These are phyloP conservation scores for Penicillium salamii DNA, from an alignment of 495 filamentous ascomycete genomes.

Conservation along the genomic window DNA sequence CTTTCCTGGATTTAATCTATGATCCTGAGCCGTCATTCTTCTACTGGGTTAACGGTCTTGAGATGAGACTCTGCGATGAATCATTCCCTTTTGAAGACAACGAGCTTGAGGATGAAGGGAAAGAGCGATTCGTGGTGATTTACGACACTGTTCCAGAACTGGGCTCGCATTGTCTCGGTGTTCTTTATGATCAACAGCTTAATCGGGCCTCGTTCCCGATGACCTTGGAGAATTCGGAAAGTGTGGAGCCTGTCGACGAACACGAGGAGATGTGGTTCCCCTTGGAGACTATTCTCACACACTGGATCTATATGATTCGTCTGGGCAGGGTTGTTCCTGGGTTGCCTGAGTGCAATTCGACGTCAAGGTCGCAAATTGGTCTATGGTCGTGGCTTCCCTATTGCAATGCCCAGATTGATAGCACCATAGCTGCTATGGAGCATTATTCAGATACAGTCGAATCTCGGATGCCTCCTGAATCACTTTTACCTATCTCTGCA, in stretches of 20 bases:
- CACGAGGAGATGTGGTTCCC: constrained; percentile 34
- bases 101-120: constrained; percentile 7
- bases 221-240: constrained; percentile 9
- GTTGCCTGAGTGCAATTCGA: neutral
- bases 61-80: constrained; percentile 9
- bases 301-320: constrained; percentile 32
- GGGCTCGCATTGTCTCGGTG: constrained; percentile 13
- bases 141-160: constrained; percentile 8
- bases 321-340: constrained; percentile 22
- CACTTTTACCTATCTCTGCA: constrained; percentile 6
- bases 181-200: constrained; percentile 18
- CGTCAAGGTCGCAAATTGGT: constrained; percentile 4
- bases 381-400: constrained; percentile 19
- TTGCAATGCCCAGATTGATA: constrained; percentile 15
- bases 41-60: constrained; percentile 19
- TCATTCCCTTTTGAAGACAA: constrained; percentile 9
- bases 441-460: constrained; percentile 12
- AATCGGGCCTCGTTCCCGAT: constrained; percentile 15
- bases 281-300: constrained; percentile 36
- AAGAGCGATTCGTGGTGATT: constrained; percentile 19
- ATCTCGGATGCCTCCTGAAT: constrained; percentile 13
- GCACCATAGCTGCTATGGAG: constrained; percentile 15
- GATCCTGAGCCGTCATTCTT: constrained; percentile 18
- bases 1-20: constrained; percentile 25
- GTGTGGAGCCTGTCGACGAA: constrained; percentile 12